Percentiles rank a stretch among this genome's conserved stretches.
phyloP scores from a whole-genome alignment of 805 yeast genomes.

The Scheffersomyces lignosus region DNA sequence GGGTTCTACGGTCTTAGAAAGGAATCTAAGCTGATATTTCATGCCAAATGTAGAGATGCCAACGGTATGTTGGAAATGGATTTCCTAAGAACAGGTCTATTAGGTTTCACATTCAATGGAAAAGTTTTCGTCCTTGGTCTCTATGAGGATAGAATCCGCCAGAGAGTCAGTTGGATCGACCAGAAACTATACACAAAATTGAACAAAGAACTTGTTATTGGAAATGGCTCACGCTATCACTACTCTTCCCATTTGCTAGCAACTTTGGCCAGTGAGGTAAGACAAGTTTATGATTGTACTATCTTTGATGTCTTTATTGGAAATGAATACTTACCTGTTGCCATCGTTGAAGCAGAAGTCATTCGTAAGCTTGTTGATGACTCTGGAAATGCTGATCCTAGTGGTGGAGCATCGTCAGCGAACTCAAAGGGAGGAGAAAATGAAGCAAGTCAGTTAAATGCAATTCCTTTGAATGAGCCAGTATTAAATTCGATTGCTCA shows the following conservation, averaged over 20 bases:
- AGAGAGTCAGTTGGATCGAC: constrained; percentile 67
- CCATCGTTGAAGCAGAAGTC: constrained; percentile 73
- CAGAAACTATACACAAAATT: constrained; percentile 36
- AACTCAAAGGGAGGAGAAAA: constrained; percentile 14
- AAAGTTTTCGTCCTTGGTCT: constrained; percentile 85
- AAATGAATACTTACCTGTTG: constrained; percentile 79
- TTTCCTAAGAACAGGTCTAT: constrained; percentile 84
- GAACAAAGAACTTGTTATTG: constrained; percentile 32
- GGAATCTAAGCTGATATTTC: constrained; percentile 72
- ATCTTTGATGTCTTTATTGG: constrained; percentile 83
- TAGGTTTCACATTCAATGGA: constrained; percentile 87
- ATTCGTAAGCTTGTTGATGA: constrained; percentile 37
- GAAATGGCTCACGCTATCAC: constrained; percentile 57
- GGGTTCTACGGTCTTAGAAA: constrained; percentile 77
- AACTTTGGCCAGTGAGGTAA: constrained; percentile 77
- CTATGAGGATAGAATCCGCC: constrained; percentile 88
- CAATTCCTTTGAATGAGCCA: constrained; percentile 45
- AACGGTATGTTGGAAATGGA: constrained; percentile 71
- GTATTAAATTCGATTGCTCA: constrained; percentile 44
- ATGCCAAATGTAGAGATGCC: constrained; percentile 75
- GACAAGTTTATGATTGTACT: constrained; percentile 84
- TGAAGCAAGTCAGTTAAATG: constrained; percentile 16
- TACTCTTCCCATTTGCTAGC: constrained; percentile 86
- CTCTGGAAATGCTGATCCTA: constrained; percentile 10
- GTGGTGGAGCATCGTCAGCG: constrained; percentile 20